Conservation (phyloP, 1,284 basidiomycete genomes). For the Wolfiporia cocos region DNA sequence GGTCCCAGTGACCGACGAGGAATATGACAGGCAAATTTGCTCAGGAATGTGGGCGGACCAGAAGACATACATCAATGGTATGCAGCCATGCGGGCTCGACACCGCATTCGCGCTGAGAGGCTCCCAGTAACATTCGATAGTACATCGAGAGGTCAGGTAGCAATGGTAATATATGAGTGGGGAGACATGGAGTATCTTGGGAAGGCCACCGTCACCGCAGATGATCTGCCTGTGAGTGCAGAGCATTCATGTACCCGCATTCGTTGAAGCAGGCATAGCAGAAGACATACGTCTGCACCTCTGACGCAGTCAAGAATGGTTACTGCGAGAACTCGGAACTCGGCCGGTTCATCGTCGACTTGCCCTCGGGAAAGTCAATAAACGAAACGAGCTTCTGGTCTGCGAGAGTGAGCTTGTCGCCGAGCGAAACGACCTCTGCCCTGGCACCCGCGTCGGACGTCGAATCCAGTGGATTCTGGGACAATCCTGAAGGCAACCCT, state of each 20-base stretch:
- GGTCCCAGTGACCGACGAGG: slow-evolving; percentile 63
- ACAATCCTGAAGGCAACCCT: slow-evolving; percentile 56
- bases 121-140: slow-evolving; percentile 74
- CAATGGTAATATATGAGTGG: slow-evolving; percentile 97
- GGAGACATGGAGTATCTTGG: slow-evolving; percentile 82
- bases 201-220: slow-evolving; percentile 56
- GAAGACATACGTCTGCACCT: slow-evolving; percentile 92
- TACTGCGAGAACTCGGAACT: slow-evolving; percentile 68
- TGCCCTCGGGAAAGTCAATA: slow-evolving; percentile 52
- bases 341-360: slow-evolving; percentile 80
- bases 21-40: slow-evolving; percentile 85
- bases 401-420: slow-evolving; percentile 54
- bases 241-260: slow-evolving; percentile 1
- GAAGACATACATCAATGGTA: slow-evolving; percentile 84
- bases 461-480: slow-evolving; percentile 40
- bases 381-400: slow-evolving; percentile 79
- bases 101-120: slow-evolving; percentile 10
- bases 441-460: slow-evolving; percentile 12
- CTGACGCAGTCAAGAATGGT: slow-evolving; percentile 61
- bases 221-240: slow-evolving; percentile 59
- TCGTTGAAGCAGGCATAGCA: slow-evolving; percentile 34
- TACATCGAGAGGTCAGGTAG: slow-evolving; percentile 82
- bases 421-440: slow-evolving; percentile 10
- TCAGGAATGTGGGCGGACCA: slow-evolving; percentile 89
- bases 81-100: slow-evolving; percentile 17